Base-by-base conservation (phyloP, 495 filamentous ascomycete species). In the Penicillium paxilli region DNA sequence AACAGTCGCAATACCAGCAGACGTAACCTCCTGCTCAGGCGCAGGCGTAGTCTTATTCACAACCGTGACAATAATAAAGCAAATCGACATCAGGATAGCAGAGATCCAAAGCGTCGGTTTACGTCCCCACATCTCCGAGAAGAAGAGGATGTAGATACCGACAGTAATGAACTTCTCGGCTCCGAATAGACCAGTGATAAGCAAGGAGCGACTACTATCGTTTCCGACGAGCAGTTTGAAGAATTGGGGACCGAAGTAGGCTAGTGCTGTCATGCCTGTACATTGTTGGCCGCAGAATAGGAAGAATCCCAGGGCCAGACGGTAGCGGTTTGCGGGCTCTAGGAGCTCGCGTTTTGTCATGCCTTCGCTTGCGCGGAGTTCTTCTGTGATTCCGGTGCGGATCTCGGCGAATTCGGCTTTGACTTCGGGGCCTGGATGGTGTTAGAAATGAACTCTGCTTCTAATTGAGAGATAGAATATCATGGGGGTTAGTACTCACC, bases 71-170 rank as follows among this genome's bases (percentile, higher is more conserved):
- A 76, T 77, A 48, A 83, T 80, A 57, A 85, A 66, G 28, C 75
- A 72, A 6, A 69, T 60, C 8, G 73, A 73, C 67, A 80, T 77
- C 3, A 67, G 47, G 14, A 77, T 64, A n/a, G 80, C 77, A 21
- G 78, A 78, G 23, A 76, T 58, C 40, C 81, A 78, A 38, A 86
- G 68, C 3, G 80, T 73, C 20, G 70, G 75, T 30, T 79, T 73
- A 10, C 83, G 80, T n/a, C 83, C 83, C 57, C 79, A 68, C 20
- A 70, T 67, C 53, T 84, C 81, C 21, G 83, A 80, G 17, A 80
- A 75, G 54, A 82, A 75, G 48, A 79, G 64, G 4, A 77, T 68
- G 47, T 71, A 80, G 22, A 71, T 71, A 20, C 65, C 71, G 45
- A 75, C 72, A 1, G 68, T 70, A 16, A 78, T 51, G 26, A 79